phyloP scores from a whole-genome alignment of 169 alveolate species.

The Eimeria sp. region DNA sequence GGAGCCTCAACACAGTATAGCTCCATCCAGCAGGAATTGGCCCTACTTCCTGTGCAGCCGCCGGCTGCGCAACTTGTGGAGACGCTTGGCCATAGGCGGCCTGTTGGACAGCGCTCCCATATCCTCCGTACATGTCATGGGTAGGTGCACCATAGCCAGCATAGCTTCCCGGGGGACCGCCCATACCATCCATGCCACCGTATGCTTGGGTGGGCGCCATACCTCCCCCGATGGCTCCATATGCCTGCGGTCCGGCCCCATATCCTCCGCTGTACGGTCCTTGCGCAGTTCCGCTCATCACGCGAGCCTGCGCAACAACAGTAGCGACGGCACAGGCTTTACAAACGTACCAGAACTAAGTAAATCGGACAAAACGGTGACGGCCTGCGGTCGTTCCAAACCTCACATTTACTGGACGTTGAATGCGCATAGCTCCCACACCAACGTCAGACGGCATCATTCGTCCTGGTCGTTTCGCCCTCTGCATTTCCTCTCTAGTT shows the following conservation, averaged over 20 bases:
- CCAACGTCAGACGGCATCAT: slow-evolving; percentile 65
- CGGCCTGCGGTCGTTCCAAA: not conserved
- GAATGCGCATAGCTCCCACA: slow-evolving; percentile 73
- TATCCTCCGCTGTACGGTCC: slow-evolving; percentile 75
- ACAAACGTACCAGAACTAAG: not conserved
- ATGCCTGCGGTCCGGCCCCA: slow-evolving; percentile 58
- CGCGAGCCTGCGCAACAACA: slow-evolving; percentile 52
- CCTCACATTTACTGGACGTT: slow-evolving; percentile 60
- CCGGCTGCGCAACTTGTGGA: slow-evolving; percentile 69
- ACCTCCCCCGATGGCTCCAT: slow-evolving; percentile 63
- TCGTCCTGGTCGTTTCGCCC: slow-evolving; percentile 75
- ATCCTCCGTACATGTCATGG: slow-evolving; percentile 72
- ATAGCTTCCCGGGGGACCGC: slow-evolving; percentile 70
- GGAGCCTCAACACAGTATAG: slow-evolving; percentile 82
- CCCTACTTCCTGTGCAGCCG: slow-evolving; percentile 71
- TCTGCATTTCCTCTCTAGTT: slow-evolving; percentile 78
- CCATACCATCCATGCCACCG: slow-evolving; percentile 73
- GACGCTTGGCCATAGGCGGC: slow-evolving; percentile 48
- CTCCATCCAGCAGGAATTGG: slow-evolving; percentile 75
- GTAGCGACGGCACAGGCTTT: not conserved
- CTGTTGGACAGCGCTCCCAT: slow-evolving; percentile 51
- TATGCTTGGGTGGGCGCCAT: slow-evolving; percentile 50
- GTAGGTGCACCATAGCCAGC: slow-evolving; percentile 65
- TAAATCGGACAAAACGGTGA: not conserved
- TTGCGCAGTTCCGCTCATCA: slow-evolving; percentile 44